Conservation (phyloP, 129 eudicot genomes). For the Tanacetum coccineum region DNA sequence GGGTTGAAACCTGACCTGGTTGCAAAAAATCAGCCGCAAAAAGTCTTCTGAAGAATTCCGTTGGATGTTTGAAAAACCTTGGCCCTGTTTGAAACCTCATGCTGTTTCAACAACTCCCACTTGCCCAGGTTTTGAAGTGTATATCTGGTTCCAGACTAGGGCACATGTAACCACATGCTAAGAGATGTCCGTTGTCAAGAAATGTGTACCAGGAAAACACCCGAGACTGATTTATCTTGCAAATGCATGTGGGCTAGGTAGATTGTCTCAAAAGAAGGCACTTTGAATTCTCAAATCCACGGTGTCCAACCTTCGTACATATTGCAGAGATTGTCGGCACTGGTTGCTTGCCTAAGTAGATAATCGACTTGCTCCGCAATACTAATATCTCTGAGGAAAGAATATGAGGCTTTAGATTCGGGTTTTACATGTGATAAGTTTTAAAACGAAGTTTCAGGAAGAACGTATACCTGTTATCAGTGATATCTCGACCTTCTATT, state of each 20-base stretch:
- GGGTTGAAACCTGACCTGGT: constrained; percentile 15
- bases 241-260: constrained; percentile 5
- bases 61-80: not conserved
- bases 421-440: constrained; percentile 4
- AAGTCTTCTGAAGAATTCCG: constrained; percentile 4
- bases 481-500: constrained; percentile 80
- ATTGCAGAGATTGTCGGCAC: constrained; percentile 91
- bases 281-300: constrained; percentile 64
- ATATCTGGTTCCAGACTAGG: constrained; percentile 13
- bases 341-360: constrained; percentile 93
- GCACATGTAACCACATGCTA: constrained; percentile 5
- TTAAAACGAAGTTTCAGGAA: constrained; percentile 11
- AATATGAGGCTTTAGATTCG: not conserved
- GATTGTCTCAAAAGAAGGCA: constrained; percentile 8
- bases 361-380: constrained; percentile 86
- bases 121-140: constrained; percentile 16
- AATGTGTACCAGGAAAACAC: not conserved
- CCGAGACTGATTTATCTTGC: constrained; percentile 4
- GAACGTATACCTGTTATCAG: constrained; percentile 66
- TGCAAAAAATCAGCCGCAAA: constrained; percentile 13
- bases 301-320: constrained; percentile 99
- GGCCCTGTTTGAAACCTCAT: constrained; percentile 16
- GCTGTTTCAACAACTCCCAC: constrained; percentile 12
- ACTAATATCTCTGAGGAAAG: constrained; percentile 58
- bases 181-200: not conserved